Evolutionary conservation across 1,139 yeast species (phyloP).

Genomic region (Saccharomycopsis crataegensis): DNA sequence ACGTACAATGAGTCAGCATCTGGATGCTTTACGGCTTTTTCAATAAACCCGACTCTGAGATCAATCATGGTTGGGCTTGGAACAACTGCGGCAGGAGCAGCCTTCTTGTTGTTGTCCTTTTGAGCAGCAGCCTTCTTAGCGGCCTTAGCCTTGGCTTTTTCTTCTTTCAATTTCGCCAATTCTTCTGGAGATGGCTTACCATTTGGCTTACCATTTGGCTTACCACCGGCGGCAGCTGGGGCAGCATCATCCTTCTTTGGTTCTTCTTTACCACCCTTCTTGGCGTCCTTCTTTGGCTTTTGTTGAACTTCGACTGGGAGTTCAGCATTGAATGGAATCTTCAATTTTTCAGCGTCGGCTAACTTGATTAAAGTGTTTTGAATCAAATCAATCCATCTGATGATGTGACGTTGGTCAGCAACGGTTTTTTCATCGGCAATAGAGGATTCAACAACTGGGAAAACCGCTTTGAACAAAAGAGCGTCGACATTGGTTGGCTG

Average conservation of each 20-base stretch:
- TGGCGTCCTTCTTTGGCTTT: constrained; percentile 43
- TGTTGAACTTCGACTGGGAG: constrained; percentile 64
- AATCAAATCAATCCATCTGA: constrained; percentile 86
- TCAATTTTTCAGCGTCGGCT: constrained; percentile 46
- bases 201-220: constrained; percentile 27
- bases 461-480: constrained; percentile 54
- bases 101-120: constrained; percentile 31
- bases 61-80: constrained; percentile 82
- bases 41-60: constrained; percentile 92
- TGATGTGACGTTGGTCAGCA: constrained; percentile 62
- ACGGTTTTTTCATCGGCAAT: constrained; percentile 41
- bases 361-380: constrained; percentile 49
- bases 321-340: constrained; percentile 49
- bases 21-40: constrained; percentile 95
- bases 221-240: constrained; percentile 29
- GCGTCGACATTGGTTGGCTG: constrained; percentile 63
- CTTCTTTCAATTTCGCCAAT: constrained; percentile 52
- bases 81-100: constrained; percentile 42
- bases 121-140: constrained; percentile 65
- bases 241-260: constrained; percentile 23
- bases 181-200: constrained; percentile 55
- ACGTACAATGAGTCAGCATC: constrained; percentile 95
- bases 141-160: constrained; percentile 68
- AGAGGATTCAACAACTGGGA: constrained; percentile 47
- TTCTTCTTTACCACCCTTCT: constrained; percentile 22